These are phyloP conservation scores for Posidonia oceanica DNA, from an alignment of 116 monocot species.

Conservation along the genomic window DNA sequence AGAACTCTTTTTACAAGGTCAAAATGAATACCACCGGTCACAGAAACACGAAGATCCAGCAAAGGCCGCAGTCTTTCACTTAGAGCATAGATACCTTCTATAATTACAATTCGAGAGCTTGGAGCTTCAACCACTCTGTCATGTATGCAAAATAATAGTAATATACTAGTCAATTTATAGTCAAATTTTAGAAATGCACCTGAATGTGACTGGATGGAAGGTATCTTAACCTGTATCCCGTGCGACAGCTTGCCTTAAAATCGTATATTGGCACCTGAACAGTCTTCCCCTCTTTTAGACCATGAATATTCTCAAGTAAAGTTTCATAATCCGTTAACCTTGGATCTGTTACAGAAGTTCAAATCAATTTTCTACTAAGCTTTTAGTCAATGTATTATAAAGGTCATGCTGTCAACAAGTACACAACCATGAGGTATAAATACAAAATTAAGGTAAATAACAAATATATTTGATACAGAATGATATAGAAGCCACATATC, in stretches of 20 bases:
- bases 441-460: too few species aligned
- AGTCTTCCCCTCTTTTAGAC: constrained; percentile 66
- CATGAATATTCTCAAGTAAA: constrained; percentile 82
- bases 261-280: constrained; percentile 96
- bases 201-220: not conserved
- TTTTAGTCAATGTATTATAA: not conserved
- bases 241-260: constrained; percentile 77
- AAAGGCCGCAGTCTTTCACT: constrained; percentile 79
- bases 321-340: constrained; percentile 96
- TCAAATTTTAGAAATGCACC: not conserved
- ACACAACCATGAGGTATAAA: too few species aligned
- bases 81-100: constrained; percentile 99
- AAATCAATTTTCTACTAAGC: not conserved
- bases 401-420: too few species aligned
- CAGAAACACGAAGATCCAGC: constrained; percentile 92
- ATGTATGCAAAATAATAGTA: constrained; percentile 7
- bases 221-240: constrained; percentile 61
- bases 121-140: constrained; percentile 87
- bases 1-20: constrained; percentile 98
- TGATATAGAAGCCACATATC: too few species aligned
- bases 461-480: too few species aligned
- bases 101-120: constrained; percentile 74
- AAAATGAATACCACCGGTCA: constrained; percentile 99
- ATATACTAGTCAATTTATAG: not conserved
- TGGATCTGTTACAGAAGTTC: constrained; percentile 46